Evolutionary conservation across 257 asterid species (phyloP), one percentile per base, ranked within the genome.

Genomic region (Vinca minor): DNA sequence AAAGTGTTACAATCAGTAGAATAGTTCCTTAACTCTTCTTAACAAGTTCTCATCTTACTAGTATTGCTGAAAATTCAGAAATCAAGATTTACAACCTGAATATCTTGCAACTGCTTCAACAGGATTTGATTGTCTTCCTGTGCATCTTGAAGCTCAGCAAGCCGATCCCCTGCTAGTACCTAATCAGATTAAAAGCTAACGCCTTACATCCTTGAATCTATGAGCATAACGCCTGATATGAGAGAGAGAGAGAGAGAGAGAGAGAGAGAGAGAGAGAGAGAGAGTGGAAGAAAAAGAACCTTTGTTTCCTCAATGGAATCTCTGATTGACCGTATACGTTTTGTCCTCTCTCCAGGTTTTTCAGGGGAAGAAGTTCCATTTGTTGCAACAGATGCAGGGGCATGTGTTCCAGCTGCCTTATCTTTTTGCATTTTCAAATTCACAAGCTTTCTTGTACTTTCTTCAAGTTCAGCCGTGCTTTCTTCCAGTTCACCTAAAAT

Each of bases 21-120:
- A 26, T 5, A 11, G 28, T 14, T 14, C 26, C 17, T 31, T 5
- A 67, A 34, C 39, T 36, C 29, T 52, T 65, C 32, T 14, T 56
- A 11, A 21, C 17, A 55, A 50, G 4, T 34, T 20, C 39, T 25
- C 6, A 31, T 25, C 29, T 59, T 28, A 61, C 42, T 58, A 39
- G 59, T 23, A 52, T 38, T 47, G 38, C 44, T 34, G 4, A 25
- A 44, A 15, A 36, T 18, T 46, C 17, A 12, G 14, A 41, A 69
- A 69, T 61, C 29, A 64, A 41, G 54, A 29, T 72, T 57, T 35
- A 67, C 65, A 76, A 92, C 97, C 98, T 92, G 86, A 77, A 81
- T 96, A 76, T 92, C 96, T 46, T 85, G 94, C 77, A 92, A 81
- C 88, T 92, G 96, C 81, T 87, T 92, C 74, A 85, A 76, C 81